Evolutionary conservation across 1,139 yeast genomes (phyloP), one percentile per base, ranked within the genome.

Genomic region (Pichia sp.): DNA sequence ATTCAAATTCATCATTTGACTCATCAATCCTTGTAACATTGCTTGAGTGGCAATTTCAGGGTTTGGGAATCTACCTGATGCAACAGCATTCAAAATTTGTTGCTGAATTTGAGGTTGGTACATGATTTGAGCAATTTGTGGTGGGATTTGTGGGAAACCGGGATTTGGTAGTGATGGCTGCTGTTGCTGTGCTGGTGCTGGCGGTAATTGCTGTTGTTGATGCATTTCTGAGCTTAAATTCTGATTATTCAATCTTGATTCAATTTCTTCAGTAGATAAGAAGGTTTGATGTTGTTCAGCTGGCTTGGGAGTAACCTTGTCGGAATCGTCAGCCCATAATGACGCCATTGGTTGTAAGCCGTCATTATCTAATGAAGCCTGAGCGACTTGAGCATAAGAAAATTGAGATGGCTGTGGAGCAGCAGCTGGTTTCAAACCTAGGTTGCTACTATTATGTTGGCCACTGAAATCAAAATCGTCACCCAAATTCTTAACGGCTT

Each of bases 181-280:
- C 29, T 54, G 66, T 42, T 59, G 40, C 63, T 45, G 55, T 27
- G 60, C 27, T 28, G 28, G 43, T 11, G 29, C 9, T n/a, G 32
- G 48, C 32, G 42, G 47, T 29, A 38, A 48, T 39, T 41, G 52
- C 41, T 64, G 23, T 16, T 16, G 23, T 16, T 16, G 23, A 16
- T 16, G 23, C 23, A 16, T 16, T 16, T 56, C 34, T 37, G 51
- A 4, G 41, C 45, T 23, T 33, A 44, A 39, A 9, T 39, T 38
- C 9, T 51, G 51, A 16, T 50, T 49, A n/a, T 55, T 50, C 29
- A 84, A 72, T 57, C 79, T 86, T 11, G 90, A 85, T 61, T 84
- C 92, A 53, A 82, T 79, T 56, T 85, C 92, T 60, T 81, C 87
- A 55, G 84, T 68, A 16, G 90, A 81, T 53, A 81, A 67, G 40